Conservation (phyloP, 1,284 basidiomycete species). For the Spongispora temasekensis region DNA sequence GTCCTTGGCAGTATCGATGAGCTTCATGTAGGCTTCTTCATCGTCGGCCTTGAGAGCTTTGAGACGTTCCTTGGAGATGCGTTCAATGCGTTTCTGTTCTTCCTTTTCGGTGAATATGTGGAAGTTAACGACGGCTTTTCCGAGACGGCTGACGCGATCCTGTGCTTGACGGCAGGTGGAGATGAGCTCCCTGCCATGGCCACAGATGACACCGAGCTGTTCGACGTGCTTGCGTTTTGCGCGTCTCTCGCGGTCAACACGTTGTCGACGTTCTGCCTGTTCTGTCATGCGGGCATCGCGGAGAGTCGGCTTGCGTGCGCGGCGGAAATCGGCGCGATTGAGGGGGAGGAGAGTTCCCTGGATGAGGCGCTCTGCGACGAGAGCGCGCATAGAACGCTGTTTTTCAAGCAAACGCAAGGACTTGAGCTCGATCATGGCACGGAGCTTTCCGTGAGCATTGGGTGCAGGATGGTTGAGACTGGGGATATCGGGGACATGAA, state of each 20-base stretch:
- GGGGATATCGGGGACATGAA: conserved; percentile 32
- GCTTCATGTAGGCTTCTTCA: conserved; percentile 98
- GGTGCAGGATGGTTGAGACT: conserved; percentile 47
- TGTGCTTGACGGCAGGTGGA: conserved; percentile 63
- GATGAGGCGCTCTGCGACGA: conserved; percentile 85
- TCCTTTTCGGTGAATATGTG: conserved; percentile 95
- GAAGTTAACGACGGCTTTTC: conserved; percentile 85
- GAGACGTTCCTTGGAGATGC: conserved; percentile 97
- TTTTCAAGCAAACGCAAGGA: conserved; percentile 89
- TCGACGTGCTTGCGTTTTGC: conserved; percentile 97
- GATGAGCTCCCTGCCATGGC: conserved; percentile 80
- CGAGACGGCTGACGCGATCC: conserved; percentile 83
- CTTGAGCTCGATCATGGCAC: conserved; percentile 94
- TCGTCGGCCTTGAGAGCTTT: conserved; percentile 98
- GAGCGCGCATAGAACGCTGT: conserved; percentile 84
- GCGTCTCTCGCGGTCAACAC: conserved; percentile 88
- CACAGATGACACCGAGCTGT: conserved; percentile 87
- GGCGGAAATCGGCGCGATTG: conserved; percentile 91
- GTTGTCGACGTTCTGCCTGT: conserved; percentile 88
- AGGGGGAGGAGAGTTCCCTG: conserved; percentile 90
- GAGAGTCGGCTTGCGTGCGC: conserved; percentile 84
- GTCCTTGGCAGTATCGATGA: conserved; percentile 99
- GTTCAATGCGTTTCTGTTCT: conserved; percentile 97
- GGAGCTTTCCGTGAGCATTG: conserved; percentile 78
- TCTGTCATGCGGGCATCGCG: conserved; percentile 93